Percentiles rank a stretch among this genome's conserved stretches.
phyloP scores from a whole-genome alignment of 2,329 filamentous ascomycete species.

The Westerdykella sp. region DNA sequence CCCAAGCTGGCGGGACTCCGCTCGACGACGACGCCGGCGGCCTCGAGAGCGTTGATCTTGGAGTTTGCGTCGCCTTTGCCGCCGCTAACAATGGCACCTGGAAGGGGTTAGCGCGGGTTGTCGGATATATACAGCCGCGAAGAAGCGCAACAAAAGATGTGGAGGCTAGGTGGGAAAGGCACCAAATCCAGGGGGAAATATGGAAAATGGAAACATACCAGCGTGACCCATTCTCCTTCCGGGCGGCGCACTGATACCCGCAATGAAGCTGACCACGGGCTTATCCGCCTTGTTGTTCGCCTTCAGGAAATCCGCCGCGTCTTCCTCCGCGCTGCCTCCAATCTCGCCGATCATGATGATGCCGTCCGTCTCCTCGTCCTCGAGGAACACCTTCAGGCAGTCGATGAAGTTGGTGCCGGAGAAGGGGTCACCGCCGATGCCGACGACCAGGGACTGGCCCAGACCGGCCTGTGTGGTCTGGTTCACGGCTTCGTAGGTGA shows the following conservation, averaged over 20 bases:
- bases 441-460: conserved; percentile 95
- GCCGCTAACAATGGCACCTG: conserved; percentile 83
- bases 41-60: conserved; percentile 93
- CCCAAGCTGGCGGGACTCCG: conserved; percentile 85
- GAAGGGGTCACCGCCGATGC: conserved; percentile 98
- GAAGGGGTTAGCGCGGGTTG: neutral
- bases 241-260: conserved; percentile 93
- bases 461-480: conserved; percentile 96
- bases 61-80: conserved; percentile 97
- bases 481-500: conserved; percentile 99
- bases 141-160: too few relatives aligned
- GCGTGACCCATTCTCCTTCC: conserved; percentile 98
- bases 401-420: conserved; percentile 99
- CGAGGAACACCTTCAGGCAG: conserved; percentile 93
- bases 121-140: neutral
- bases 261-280: conserved; percentile 97
- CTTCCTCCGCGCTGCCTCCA: conserved; percentile 94
- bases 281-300: conserved; percentile 88
- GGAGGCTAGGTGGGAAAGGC: neutral
- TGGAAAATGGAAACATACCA: conserved; percentile 45
- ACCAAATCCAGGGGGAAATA: neutral
- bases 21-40: conserved; percentile 92
- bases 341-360: conserved; percentile 99
- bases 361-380: conserved; percentile 93
- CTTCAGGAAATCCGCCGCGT: conserved; percentile 93